A percentile compares a stretch with the other conserved stretches of the same genome.
Conservation (phyloP, 1,139 yeast genomes). For the Schizosaccharomyces versatilis region DNA sequence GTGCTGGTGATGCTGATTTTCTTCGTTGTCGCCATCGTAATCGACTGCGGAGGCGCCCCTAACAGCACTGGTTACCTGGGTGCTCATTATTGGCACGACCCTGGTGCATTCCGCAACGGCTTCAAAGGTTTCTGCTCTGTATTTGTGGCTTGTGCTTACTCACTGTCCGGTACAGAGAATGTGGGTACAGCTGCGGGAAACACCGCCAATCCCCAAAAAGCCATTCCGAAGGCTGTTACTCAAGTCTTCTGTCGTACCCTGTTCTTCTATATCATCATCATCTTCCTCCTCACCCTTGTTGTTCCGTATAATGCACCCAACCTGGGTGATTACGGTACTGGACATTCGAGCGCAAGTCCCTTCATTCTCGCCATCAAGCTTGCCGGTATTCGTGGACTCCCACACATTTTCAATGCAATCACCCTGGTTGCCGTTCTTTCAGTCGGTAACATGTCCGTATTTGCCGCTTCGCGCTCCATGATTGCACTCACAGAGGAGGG, state of each 20-base stretch:
- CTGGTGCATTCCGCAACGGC: slow-evolving; percentile 46
- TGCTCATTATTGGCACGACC: slow-evolving; percentile 37
- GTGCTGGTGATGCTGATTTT: slow-evolving; percentile 30
- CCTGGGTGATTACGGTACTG: slow-evolving; percentile 27
- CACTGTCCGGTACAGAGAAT: slow-evolving; percentile 28
- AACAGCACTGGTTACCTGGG: slow-evolving; percentile 35
- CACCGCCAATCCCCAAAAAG: slow-evolving; percentile 49
- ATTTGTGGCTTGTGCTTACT: slow-evolving; percentile 36
- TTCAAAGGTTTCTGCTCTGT: slow-evolving; percentile 43
- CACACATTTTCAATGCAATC: slow-evolving; percentile 49
- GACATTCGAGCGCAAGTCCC: slow-evolving; percentile 35
- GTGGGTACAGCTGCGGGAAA: slow-evolving; percentile 58
- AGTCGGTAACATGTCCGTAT: slow-evolving; percentile 55
- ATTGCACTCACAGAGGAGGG: slow-evolving; percentile 63
- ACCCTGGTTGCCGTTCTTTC: slow-evolving; percentile 45
- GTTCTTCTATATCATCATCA: slow-evolving; percentile 43
- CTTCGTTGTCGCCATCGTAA: slow-evolving; percentile 36
- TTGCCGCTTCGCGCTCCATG: slow-evolving; percentile 56
- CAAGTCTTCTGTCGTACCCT: slow-evolving; percentile 57
- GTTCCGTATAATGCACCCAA: slow-evolving; percentile 48
- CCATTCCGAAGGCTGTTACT: slow-evolving; percentile 57
- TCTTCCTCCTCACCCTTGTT: slow-evolving; percentile 49
- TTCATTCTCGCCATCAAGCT: slow-evolving; percentile 42
- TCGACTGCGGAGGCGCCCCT: slow-evolving; percentile 43
- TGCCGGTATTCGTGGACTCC: slow-evolving; percentile 47